phyloP scores from a whole-genome alignment of 2,329 filamentous ascomycete species.

The Penicillium sp. region DNA sequence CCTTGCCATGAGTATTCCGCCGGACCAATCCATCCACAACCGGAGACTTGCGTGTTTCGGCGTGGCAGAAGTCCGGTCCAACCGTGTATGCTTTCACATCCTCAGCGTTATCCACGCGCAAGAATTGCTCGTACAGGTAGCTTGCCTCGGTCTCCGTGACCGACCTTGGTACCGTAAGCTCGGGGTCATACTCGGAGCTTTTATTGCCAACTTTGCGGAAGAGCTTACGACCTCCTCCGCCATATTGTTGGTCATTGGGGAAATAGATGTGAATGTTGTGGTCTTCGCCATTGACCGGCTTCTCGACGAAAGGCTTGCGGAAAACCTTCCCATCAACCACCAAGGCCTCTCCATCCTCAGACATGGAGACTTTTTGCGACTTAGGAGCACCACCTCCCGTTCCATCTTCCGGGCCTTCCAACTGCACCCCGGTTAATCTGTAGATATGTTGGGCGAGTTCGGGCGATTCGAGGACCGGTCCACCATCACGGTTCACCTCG shows the following conservation, averaged over 20 bases:
- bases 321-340: conserved; percentile 82
- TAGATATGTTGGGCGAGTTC: conserved; percentile 81
- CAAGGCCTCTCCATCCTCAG: conserved; percentile 88
- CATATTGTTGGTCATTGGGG: conserved; percentile 71
- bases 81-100: conserved; percentile 99
- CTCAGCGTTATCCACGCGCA: conserved; percentile 94
- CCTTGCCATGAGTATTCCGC: conserved; percentile 95
- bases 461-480: conserved; percentile 75
- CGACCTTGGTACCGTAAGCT: conserved; percentile 74
- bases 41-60: conserved; percentile 94
- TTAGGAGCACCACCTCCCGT: conserved; percentile 60
- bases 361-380: conserved; percentile 74
- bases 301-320: conserved; percentile 95
- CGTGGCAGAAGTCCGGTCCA: conserved; percentile 88
- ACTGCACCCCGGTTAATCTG: conserved; percentile 74
- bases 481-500: conserved; percentile 91
- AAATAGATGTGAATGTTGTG: conserved; percentile 99
- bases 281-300: conserved; percentile 96
- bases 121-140: conserved; percentile 96
- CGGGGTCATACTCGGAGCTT: conserved; percentile 89
- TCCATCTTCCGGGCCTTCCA: conserved; percentile 72
- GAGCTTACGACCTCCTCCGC: conserved; percentile 85
- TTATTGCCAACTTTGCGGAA: conserved; percentile 99
- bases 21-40: conserved; percentile 96
- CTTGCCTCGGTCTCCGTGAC: conserved; percentile 81